Evolutionary conservation across 495 filamentous ascomycete species (phyloP).

Genomic region (Aspergillus campestris): DNA sequence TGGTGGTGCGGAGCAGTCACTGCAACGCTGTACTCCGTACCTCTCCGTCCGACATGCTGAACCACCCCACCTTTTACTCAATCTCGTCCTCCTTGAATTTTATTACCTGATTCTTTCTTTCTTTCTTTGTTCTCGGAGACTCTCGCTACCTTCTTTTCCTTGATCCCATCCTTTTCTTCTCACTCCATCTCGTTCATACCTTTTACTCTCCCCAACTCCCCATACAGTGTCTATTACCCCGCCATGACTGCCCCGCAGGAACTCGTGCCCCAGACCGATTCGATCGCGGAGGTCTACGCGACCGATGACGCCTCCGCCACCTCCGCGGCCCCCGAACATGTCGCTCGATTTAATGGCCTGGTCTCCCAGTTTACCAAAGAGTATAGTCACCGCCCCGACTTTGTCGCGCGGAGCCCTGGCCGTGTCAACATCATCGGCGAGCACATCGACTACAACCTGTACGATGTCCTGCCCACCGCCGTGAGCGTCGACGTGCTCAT

Average conservation of each 20-base stretch:
- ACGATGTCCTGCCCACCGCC: conserved; percentile 92
- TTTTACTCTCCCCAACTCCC: background rate
- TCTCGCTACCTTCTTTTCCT: background rate
- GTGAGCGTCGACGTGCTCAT: conserved; percentile 85
- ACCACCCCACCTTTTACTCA: too few relatives aligned
- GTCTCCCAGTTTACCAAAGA: conserved; percentile 59
- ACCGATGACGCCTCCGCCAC: conserved; percentile 35
- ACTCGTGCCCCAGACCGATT: conserved; percentile 41
- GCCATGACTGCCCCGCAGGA: conserved; percentile 38
- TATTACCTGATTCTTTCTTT: background rate
- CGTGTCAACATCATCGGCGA: conserved; percentile 98
- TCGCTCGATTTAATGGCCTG: conserved; percentile 62
- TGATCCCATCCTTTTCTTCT: background rate
- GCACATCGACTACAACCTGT: conserved; percentile 97
- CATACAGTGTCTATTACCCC: conserved; percentile 10
- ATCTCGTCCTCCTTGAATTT: background rate
- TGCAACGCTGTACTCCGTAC: too few relatives aligned
- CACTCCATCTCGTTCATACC: background rate
- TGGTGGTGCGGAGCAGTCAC: too few relatives aligned
- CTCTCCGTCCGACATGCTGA: too few relatives aligned
- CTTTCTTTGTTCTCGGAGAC: background rate
- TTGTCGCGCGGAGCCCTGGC: conserved; percentile 83
- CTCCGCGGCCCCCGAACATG: conserved; percentile 27
- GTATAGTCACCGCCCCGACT: conserved; percentile 67
- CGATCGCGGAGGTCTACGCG: conserved; percentile 42